Percentiles rank a stretch among this genome's conserved stretches.
Evolutionary conservation across 345 rosid species (phyloP).

Genomic region (Populus deltoides): DNA sequence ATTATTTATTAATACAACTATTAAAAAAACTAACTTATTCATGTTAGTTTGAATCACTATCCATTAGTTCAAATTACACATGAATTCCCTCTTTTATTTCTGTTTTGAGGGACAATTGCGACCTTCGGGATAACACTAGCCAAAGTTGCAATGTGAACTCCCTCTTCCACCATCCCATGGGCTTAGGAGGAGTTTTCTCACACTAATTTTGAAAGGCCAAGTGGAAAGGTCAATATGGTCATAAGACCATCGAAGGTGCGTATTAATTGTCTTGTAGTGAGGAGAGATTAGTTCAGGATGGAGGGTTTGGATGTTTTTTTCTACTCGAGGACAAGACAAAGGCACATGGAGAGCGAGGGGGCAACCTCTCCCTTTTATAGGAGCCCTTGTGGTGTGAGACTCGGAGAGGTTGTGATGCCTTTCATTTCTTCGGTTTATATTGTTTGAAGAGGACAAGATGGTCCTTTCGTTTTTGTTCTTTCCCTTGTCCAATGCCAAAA

Average conservation of each 20-base stretch:
- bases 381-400: background rate
- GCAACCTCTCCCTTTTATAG: background rate
- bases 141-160: no score
- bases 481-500: slow-evolving; percentile 31
- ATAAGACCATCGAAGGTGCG: slow-evolving; percentile 17
- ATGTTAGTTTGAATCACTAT: no score
- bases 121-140: slow-evolving; percentile 6
- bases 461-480: slow-evolving; percentile 48
- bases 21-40: no score
- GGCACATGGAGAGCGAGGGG: slow-evolving; percentile 47
- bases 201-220: slow-evolving; percentile 27
- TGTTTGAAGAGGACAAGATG: slow-evolving; percentile 53
- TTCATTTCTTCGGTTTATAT: slow-evolving; percentile 19
- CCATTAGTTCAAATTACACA: no score
- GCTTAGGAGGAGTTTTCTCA: background rate
- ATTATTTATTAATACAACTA: no score
- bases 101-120: slow-evolving; percentile 3
- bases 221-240: slow-evolving; percentile 21
- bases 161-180: no score
- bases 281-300: slow-evolving; percentile 5
- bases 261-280: slow-evolving; percentile 26
- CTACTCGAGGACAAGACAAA: slow-evolving; percentile 47
- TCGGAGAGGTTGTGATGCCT: slow-evolving; percentile 16
- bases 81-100: no score
- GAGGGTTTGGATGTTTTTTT: slow-evolving; percentile 34